Base-by-base conservation (phyloP, 257 asterid genomes). In the Fraxinus quadrangulata region DNA sequence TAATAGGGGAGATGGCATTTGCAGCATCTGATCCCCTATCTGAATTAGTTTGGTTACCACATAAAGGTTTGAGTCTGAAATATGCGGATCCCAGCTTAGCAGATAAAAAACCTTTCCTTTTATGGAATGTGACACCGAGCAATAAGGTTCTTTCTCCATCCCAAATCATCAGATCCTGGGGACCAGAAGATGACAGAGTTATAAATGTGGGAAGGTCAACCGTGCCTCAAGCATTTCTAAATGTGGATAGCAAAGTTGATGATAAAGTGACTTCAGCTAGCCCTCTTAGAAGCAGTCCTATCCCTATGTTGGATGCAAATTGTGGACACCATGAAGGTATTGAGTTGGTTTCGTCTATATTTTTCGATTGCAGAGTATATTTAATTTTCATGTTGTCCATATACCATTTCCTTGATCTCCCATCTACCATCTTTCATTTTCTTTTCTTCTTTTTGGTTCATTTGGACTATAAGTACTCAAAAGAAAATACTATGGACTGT, bases 11-110 rank as follows among this genome's bases (percentile, higher is more conserved):
- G 75, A 71, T 85, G 87, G 82, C 90, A 72, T 85, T 84, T 85
- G 84, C 88, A 56, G 87, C 90, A 56, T 85, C 92, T 61, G 91
- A 90, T 81, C 91, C 96, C 74, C 82, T 90, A 11, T 82, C 92
- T 42, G 97, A 91, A 80, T 83, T 93, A 80, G 94, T 91, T 77
- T 93, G 97, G 97, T 90, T 92, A 47, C 90, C 94, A 2, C 77
- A 70, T 54, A 85, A 69, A 13, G 97, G 97, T 80, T 78, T 86
- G 87, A 85, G 89, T 61, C 85, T 91, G 37, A 88, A 87, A 84
- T 81, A 92, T 69, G 83, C 92, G 31, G 86, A 79, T 75, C 51
- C 77, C 66, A 68, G 80, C 76, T 67, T 77, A 14, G 70, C 84
- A 23, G 82, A 81, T 70, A 83, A 77, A 61, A 89, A 72, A 68